Evolutionary conservation across 192 early-diverging fungal species (phyloP).

Genomic region (Neocallimastix lanati): DNA sequence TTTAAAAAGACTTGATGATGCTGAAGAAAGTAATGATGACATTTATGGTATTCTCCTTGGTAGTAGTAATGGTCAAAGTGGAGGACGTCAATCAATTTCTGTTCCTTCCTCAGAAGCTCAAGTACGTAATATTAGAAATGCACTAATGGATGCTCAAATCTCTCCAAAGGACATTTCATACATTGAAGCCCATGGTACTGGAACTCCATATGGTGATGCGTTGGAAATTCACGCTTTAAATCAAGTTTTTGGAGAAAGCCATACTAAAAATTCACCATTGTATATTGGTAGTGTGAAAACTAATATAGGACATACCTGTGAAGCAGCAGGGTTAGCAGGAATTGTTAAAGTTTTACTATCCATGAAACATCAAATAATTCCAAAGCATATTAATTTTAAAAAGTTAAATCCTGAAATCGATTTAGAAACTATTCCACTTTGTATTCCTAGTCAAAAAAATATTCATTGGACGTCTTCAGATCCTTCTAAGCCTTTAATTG

Average conservation of each 20-base stretch:
- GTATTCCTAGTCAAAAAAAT: constrained; percentile 5
- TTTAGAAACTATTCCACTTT: constrained; percentile 3
- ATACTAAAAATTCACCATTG: neutral
- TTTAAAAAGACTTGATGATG: constrained; percentile 11
- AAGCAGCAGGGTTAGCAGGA: neutral
- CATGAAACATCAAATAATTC: constrained; percentile 2
- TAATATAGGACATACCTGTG: constrained; percentile 4
- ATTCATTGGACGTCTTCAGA: neutral
- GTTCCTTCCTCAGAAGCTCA: no score
- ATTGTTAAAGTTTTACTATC: constrained; percentile 11
- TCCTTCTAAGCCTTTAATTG: constrained; percentile 5
- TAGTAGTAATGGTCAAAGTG: constrained; percentile 10
- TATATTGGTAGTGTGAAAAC: constrained; percentile 3
- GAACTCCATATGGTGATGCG: constrained; percentile 1
- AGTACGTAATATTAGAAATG: neutral
- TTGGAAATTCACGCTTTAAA: constrained; percentile 1
- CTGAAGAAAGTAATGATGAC: constrained; percentile 9
- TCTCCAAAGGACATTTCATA: neutral
- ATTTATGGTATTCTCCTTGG: constrained; percentile 13
- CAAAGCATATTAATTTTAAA: constrained; percentile 6
- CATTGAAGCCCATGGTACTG: constrained; percentile 3
- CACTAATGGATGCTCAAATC: neutral
- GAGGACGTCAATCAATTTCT: neutral
- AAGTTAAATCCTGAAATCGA: constrained; percentile 10
- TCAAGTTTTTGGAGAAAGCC: neutral